These are phyloP conservation scores for Citropsis articulata DNA, from an alignment of 345 rosid genomes.

Conservation along the genomic window DNA sequence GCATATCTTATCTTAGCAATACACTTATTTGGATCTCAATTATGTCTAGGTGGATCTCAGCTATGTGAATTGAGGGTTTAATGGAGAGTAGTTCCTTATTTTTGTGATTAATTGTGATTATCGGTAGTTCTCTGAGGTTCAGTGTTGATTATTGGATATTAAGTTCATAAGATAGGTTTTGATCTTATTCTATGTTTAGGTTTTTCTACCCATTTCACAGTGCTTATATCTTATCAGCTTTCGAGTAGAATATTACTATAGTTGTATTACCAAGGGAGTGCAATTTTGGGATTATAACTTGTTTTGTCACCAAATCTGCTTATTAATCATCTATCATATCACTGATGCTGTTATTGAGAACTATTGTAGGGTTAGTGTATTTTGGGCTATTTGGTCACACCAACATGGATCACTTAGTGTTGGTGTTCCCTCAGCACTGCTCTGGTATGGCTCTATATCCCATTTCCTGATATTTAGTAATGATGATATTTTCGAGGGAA, in stretches of 20 bases:
- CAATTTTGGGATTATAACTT: conserved; percentile 19
- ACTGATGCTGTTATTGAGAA: conserved; percentile 47
- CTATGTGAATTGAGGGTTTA: conserved; percentile 1
- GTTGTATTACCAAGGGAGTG: conserved; percentile 21
- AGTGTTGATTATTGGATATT: conserved; percentile 16
- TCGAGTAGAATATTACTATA: conserved; percentile 4
- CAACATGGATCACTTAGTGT: conserved; percentile 53
- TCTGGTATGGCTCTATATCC: conserved; percentile 58
- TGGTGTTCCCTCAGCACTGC: conserved; percentile 53
- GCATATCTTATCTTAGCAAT: not conserved
- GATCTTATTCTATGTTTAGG: conserved; percentile 8
- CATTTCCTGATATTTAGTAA: conserved; percentile 31
- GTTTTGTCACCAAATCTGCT: conserved; percentile 23
- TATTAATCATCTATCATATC: conserved; percentile 22
- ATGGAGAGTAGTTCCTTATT: conserved; percentile 5
- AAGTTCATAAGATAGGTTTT: conserved; percentile 14
- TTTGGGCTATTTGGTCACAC: conserved; percentile 46
- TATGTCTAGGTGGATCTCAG: conserved; percentile 10
- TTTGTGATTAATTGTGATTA: conserved; percentile 7
- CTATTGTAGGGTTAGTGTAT: conserved; percentile 64
- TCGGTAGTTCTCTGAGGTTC: conserved; percentile 3
- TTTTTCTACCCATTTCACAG: not conserved
- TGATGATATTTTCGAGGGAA: conserved; percentile 28
- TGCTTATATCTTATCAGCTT: not conserved
- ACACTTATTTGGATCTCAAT: conserved; percentile 8